Base-by-base conservation (phyloP, 2,329 filamentous ascomycete genomes). In the Stromatinia cepivora region DNA sequence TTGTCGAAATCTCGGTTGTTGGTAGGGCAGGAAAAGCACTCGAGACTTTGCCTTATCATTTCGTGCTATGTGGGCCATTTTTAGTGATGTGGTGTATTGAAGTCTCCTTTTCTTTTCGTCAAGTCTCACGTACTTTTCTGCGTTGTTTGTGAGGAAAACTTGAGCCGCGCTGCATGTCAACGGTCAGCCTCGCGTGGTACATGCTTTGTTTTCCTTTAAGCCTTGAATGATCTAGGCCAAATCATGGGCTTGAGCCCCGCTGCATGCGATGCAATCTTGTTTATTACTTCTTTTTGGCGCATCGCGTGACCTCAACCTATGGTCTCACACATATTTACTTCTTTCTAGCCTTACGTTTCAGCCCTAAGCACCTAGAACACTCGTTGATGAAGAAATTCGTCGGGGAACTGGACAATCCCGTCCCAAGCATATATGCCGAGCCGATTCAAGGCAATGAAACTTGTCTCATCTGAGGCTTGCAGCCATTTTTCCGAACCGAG, bases 111-210 rank as follows among this genome's bases (percentile, higher is more conserved):
- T 17, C 13, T 64, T 64, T 52, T 64, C 61, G 61, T 64, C 61
- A 22, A 39, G 61, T 64, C 59, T 63, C 46, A 52, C 13, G 7
- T 25, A 13, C 34, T 25, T n/a, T 50, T 36, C 34, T 36, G 59
- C 59, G 45, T 50, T 50, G 59, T 52, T 50, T 46, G 20, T 48
- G 28, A 34, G 28, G 34, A 20, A 3, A 52, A 39, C 2, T 64
- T 39, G 61, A 64, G 61, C 61, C 46, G 61, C 61, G 22, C 61
- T 64, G 61, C 61, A 52, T 64, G 61, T 64, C 61, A 64, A 52
- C 61, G 46, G 61, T 25, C 61, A 64, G 34, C 61, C 46, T 64
- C 34, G 31, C 4, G 61, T 53, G 31, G 61, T 52, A 52, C 61
- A 64, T 28, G 8, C 28, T 28, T 64, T 28, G 9, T 52, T 36